Conservation (phyloP, 495 filamentous ascomycete genomes). For the Apodospora peruviana region DNA sequence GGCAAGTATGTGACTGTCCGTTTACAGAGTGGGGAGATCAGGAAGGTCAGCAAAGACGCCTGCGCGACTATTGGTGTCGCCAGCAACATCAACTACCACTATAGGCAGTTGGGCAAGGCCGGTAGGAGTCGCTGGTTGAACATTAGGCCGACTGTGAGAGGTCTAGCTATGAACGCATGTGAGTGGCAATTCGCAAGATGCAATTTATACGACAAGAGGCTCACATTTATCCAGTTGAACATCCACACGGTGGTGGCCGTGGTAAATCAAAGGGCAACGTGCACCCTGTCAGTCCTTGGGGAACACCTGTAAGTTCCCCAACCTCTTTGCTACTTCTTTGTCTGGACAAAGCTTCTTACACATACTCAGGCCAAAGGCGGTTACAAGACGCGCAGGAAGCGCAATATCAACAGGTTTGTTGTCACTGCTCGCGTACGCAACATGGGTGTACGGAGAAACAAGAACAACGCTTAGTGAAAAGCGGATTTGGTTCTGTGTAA, state of each 20-base stretch:
- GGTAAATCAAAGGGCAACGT: constrained; percentile 98
- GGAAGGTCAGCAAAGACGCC: constrained; percentile 81
- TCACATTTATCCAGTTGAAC: constrained; percentile 55
- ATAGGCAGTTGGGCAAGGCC: constrained; percentile 87
- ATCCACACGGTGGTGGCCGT: constrained; percentile 97
- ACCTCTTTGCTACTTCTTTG: constrained; percentile 1
- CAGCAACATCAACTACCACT: constrained; percentile 88
- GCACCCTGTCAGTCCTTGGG: constrained; percentile 92
- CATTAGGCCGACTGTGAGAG: constrained; percentile 88
- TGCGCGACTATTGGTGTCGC: constrained; percentile 90
- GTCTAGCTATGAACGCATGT: constrained; percentile 96
- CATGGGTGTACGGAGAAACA: constrained; percentile 63
- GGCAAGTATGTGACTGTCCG: constrained; percentile 70
- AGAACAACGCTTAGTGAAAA: constrained; percentile 31
- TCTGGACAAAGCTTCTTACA: constrained; percentile 25
- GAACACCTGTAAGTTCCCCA: constrained; percentile 68
- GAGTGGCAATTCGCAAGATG: constrained; percentile 19
- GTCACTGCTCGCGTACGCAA: constrained; percentile 69
- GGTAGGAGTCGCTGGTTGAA: constrained; percentile 88
- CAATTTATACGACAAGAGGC: constrained; percentile 7
- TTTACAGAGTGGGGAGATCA: constrained; percentile 85
- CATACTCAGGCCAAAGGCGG: constrained; percentile 76
- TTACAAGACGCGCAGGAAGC: constrained; percentile 79
- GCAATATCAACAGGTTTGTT: constrained; percentile 77
- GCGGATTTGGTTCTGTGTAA: constrained; percentile 9